Base-by-base conservation (phyloP, 495 filamentous ascomycete genomes). In the Apodospora peruviana region DNA sequence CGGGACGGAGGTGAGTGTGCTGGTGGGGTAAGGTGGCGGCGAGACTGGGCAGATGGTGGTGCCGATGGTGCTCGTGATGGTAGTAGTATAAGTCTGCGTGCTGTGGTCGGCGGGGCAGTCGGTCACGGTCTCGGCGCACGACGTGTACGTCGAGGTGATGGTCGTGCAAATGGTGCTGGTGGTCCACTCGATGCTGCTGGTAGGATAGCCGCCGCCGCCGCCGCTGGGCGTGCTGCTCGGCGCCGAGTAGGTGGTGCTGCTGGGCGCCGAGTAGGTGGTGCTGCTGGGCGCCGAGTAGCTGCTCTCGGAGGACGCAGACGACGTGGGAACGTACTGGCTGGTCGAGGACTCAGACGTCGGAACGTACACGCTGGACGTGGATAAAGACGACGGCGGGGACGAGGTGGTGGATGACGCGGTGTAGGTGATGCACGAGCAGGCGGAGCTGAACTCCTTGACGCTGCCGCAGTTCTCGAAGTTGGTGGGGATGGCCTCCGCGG, bases 101-200 rank as follows among this genome's bases (percentile, higher is more conserved):
- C 76, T 29, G 67, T 80, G 21, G 59, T 50, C 32, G 59, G 73
- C 75, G 14, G 81, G 79, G 65, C 81, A 85, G 55, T 77, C 58
- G 25, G 75, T 78, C 17, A 83, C 75, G 2, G 63, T 72, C 0
- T 78, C 54, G 8, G 74, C 71, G 59, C 79, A 84, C 51, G 66
- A 70, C 11, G 76, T 83, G 57, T 70, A 69, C 52, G 73, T 78
- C 10, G 82, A 69, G 38, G 80, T 83, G 19, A 73, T 79, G 25
- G 75, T 78, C 37, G 78, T 82, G 34, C 70, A 70, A 47, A 48
- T 17, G 41, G 44, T 46, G 32, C 47, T 35, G 29, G 9, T 3
- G 29, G 40, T 14, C 16, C 23, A 42, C 14, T 12, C 20, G 19
- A 44, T 27, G 40, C n/a, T 50, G 21, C 34, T 20, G 45, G 38